Evolutionary conservation across 163 green algal species (phyloP), one percentile per base, ranked within the genome.

Genomic region (Smithsoniella earleae): DNA sequence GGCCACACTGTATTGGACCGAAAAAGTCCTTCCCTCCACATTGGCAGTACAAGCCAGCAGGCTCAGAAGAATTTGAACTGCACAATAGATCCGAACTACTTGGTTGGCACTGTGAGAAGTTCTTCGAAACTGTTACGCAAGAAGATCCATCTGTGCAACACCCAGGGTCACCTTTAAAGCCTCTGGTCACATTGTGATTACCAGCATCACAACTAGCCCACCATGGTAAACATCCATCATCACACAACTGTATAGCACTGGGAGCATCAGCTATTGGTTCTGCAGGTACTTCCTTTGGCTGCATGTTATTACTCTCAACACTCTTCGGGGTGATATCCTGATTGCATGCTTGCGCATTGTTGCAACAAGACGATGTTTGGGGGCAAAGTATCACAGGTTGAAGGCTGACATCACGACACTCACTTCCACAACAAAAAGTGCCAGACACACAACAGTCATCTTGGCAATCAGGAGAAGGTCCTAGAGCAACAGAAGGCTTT

Each of bases 381-480:
- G 49, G 49, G 13, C 49, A 64, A 13, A 27, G 31, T 27, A 64
- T 10, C 8, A 27, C 49, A 64, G 49, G 6, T 64, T 10, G 25
- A 27, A 64, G 49, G 33, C 49, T 10, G 13, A 10, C 13, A 8
- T 64, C 49, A 64, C 49, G 49, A 18, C 49, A 64, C 13, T 25
- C 16, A 27, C 13, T 13, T 10, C 49, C 49, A 64, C 49, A 64
- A 27, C 49, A 64, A 64, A 64, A 64, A 6, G 49, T 64, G 49
- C 49, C 49, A 10, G 49, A 36, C 8, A 64, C 33, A 27, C 49
- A 64, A 27, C 49, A 64, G 33, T 64, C 49, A 27, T 25, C 31
- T 18, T 13, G 31, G 49, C 49, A 64, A 1, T 64, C 49, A 27
- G 8, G 8, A 6, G 49, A 25, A 27, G 31, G 49, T 27, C 49